phyloP scores from a whole-genome alignment of 1,139 yeast genomes.

The Hanseniaspora sp. region DNA sequence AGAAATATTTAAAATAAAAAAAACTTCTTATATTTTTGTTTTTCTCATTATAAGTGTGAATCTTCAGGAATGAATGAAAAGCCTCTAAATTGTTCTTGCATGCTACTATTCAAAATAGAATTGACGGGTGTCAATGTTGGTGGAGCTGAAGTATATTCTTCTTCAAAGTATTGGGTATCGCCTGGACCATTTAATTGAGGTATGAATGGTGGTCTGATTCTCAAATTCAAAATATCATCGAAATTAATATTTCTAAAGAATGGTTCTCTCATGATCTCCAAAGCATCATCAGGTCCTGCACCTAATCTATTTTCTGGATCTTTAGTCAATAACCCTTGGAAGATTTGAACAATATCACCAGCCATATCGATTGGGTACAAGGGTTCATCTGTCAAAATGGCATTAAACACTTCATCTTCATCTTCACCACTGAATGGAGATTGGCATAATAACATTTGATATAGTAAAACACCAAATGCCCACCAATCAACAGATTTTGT shows the following conservation, averaged over 20 bases:
- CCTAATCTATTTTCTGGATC: slow-evolving; percentile 82
- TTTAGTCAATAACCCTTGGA: slow-evolving; percentile 80
- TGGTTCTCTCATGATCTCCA: slow-evolving; percentile 89
- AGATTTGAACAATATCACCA: slow-evolving; percentile 84
- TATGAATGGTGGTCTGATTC: slow-evolving; percentile 73
- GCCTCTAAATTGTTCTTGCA: slow-evolving; percentile 96
- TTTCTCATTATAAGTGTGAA: neutral
- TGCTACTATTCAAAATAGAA: slow-evolving; percentile 68
- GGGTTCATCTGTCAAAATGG: slow-evolving; percentile 97
- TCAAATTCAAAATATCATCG: slow-evolving; percentile 66
- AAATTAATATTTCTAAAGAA: slow-evolving; percentile 83
- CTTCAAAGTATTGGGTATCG: slow-evolving; percentile 87
- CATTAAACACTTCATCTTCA: slow-evolving; percentile 95
- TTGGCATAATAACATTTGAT: slow-evolving; percentile 92
- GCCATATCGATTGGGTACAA: slow-evolving; percentile 96
- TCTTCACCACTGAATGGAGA: slow-evolving; percentile 98
- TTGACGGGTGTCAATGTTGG: slow-evolving; percentile 94
- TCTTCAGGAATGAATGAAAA: slow-evolving; percentile 78
- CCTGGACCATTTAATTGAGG: slow-evolving; percentile 78
- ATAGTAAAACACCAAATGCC: slow-evolving; percentile 94
- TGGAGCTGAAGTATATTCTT: slow-evolving; percentile 87
- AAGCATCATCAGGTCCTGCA: slow-evolving; percentile 75
- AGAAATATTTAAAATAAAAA: too few relatives aligned
- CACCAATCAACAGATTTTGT: slow-evolving; percentile 98
- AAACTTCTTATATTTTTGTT: too few relatives aligned